phyloP scores from a whole-genome alignment of 306 rosid species.

The Chamaecrista fasciculata region DNA sequence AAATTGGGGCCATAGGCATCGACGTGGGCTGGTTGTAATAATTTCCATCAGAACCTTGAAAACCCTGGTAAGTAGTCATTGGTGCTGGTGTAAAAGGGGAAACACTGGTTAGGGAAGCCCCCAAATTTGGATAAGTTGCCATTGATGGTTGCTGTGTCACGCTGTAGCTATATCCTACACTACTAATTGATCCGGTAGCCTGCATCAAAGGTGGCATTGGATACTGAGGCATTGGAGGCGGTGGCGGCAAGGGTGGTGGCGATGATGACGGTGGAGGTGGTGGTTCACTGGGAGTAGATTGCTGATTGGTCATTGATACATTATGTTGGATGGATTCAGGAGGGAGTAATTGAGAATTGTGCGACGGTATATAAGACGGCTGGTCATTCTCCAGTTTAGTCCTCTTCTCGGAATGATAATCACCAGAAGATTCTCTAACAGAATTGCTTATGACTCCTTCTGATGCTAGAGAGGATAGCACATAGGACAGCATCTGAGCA shows the following conservation, averaged over 20 bases:
- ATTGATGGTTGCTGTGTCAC: constrained; percentile 55
- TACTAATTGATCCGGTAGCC: constrained; percentile 58
- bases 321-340: constrained; percentile 55
- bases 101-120: constrained; percentile 48
- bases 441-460: constrained; percentile 83
- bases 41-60: constrained; percentile 84
- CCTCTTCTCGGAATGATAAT: constrained; percentile 77
- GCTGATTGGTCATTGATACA: constrained; percentile 52
- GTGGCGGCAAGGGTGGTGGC: constrained; percentile 87
- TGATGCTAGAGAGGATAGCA: constrained; percentile 90
- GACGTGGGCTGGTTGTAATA: constrained; percentile 78
- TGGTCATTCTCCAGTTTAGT: constrained; percentile 68
- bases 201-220: constrained; percentile 66
- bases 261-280: constrained; percentile 89
- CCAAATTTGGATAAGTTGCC: constrained; percentile 48
- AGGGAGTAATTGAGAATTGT: constrained; percentile 52
- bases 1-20: constrained; percentile 79
- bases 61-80: constrained; percentile 63
- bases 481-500: constrained; percentile 89
- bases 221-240: constrained; percentile 75
- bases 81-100: constrained; percentile 52
- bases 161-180: constrained; percentile 55
- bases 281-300: constrained; percentile 55
- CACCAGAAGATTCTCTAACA: constrained; percentile 54
- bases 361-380: constrained; percentile 49